Evolutionary conservation across 768 basidiomycete genomes (phyloP), one percentile per base, ranked within the genome.

Genomic region (Mycena alexandri): DNA sequence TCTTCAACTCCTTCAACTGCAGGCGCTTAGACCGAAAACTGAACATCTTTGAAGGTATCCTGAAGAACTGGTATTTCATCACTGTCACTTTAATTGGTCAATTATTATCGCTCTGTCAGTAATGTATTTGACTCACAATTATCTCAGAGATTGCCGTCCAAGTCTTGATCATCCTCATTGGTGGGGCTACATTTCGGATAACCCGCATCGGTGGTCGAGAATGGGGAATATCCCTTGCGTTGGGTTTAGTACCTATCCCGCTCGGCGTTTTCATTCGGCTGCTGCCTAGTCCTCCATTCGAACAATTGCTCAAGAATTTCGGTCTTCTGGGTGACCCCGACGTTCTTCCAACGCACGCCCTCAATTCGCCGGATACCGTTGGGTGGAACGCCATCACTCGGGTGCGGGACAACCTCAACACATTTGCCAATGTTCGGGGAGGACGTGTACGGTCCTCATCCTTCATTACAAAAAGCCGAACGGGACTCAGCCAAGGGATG

Each of bases 1-100:
- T 99, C 72, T 96, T 93, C 86, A 98, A 96, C 80, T 95, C 94
- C 47, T 77, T 98, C 79, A 99, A 98, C 76, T 94, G 92, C 72
- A 86, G 98, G 58, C 85, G 94, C 44, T 82, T 99, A 54, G 96
- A 98, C 74, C 88, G 86, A 66, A 87, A 88, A 56, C 83, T 96
- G 67, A 99, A 99, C 78, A 87, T 99, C 63, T 95, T 98, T 73
- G 90, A 92, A 68, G 94, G 95, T 43, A 86, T 98, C 34, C 72
- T 80, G 46, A 84, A 80, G 56, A 99, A 99, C 77, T 86, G 79
- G 71, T 98, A 93, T 76, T 98, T 98, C 80, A 86, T 96, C 42
- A 79, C 55, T 13, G 93, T 99, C 74, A 96, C 95, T 2, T 71
- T 89, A 10, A 88, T 99, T 66, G 98, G 96, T 96, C 72, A 66